Evolutionary conservation across 1,139 yeast species (phyloP).

Genomic region (Yamadazyma sp.): DNA sequence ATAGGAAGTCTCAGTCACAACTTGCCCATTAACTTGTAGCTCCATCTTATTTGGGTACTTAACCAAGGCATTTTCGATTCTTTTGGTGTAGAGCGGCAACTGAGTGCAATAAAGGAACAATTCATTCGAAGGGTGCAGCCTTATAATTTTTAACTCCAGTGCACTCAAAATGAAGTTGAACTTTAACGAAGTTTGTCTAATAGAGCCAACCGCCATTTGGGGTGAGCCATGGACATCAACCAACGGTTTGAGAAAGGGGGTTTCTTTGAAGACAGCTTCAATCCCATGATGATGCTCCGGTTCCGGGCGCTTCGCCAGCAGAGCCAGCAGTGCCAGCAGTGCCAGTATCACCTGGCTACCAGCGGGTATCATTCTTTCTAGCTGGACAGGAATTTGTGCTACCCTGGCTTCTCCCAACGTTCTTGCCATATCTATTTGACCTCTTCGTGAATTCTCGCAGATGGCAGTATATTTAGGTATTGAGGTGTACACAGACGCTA

Average conservation of each 20-base stretch:
- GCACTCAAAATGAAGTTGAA: neutral
- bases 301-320: too few species aligned
- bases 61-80: slow-evolving; percentile 27
- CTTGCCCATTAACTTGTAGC: slow-evolving; percentile 48
- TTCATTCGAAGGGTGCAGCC: slow-evolving; percentile 18
- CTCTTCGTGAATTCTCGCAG: slow-evolving; percentile 1
- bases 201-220: slow-evolving; percentile 10
- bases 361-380: too few species aligned
- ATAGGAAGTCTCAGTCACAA: slow-evolving; percentile 39
- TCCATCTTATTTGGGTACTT: slow-evolving; percentile 63
- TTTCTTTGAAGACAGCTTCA: slow-evolving; percentile 28
- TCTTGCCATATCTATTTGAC: slow-evolving; percentile 4
- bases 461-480: slow-evolving; percentile 6
- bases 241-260: slow-evolving; percentile 53
- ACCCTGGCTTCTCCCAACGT: neutral
- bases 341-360: too few species aligned
- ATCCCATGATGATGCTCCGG: too few species aligned
- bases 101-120: slow-evolving; percentile 6
- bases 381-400: neutral
- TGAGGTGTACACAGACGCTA: slow-evolving; percentile 4
- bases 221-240: slow-evolving; percentile 49
- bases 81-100: neutral
- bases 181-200: neutral
- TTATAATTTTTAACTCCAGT: neutral
- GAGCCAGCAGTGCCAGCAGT: too few species aligned